Evolutionary conservation across 331 rosid genomes (phyloP), one percentile per base, ranked within the genome.

Genomic region (Quercus lobata): DNA sequence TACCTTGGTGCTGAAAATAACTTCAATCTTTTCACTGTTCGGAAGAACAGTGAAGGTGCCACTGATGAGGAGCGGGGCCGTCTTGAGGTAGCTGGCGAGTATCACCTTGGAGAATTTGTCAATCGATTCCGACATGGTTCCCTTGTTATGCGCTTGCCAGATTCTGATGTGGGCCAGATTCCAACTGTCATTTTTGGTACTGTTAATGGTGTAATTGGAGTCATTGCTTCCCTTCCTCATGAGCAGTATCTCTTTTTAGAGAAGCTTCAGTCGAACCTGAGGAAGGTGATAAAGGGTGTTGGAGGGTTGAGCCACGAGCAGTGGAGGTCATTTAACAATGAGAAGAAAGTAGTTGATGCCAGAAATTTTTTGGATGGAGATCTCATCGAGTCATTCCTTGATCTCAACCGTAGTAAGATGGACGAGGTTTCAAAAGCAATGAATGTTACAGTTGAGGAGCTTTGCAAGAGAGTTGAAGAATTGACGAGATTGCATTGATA

Each of bases 301-400:
- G 98, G 98, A 57, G 98, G 97, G 56, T 81, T 94, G 44, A 94
- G 87, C 87, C 98, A 94, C 10, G 98, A 94, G 87, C 97, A 94
- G 35, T 92, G 98, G 98, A 89, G 97, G 79, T 94, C 97, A 55
- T 94, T 92, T 83, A 92, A 84, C 89, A 94, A 89, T 11, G 97
- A 92, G 83, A 94, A 91, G 91, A 92, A 89, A 80, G 91, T 94
- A 4, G 91, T 79, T 3, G 97, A 94, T 25, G 96, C 97, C 29
- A 89, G 86, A 76, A 94, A 86, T 55, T 90, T 94, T 86, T 80
- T 94, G 74, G 98, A 94, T 19, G 98, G 98, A 14, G 98, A 94
- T 86, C 84, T 94, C 18, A 94, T 94, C 1, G 98, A 94, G 76
- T 94, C 98, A 3, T 94, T 92, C 83, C 94, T 94, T n/a, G 98